A percentile compares a stretch with the other conserved stretches of the same genome.
phyloP scores from a whole-genome alignment of 176 grass and related monocot species.

The Hsuehochloa calcarea region DNA sequence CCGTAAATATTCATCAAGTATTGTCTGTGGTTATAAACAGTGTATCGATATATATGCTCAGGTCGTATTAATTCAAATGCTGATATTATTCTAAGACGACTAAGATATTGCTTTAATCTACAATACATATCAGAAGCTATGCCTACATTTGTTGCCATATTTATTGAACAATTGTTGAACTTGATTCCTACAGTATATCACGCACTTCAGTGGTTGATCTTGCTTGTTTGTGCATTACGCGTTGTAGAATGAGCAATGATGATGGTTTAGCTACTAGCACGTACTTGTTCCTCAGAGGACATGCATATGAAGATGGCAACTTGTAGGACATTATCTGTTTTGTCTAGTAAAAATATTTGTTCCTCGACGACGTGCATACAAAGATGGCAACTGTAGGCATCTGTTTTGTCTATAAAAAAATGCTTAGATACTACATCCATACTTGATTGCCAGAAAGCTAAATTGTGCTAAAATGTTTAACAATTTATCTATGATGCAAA shows the following conservation, averaged over 20 bases:
- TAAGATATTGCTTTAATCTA: neutral
- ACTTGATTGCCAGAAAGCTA: no score
- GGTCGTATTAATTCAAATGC: neutral
- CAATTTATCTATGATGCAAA: no score
- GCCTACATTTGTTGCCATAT: neutral
- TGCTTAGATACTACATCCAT: no score
- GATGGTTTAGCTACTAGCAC: neutral
- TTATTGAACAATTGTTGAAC: neutral
- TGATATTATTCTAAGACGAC: neutral
- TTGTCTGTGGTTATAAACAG: neutral
- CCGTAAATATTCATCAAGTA: neutral
- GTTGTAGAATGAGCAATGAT: neutral
- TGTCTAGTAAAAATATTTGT: neutral
- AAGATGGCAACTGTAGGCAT: no score
- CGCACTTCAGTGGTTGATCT: neutral
- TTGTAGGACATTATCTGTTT: no score
- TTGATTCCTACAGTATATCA: neutral
- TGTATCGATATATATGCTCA: neutral
- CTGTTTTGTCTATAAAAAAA: no score
- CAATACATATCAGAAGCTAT: neutral
- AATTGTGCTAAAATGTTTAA: no score
- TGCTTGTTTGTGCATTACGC: neutral
- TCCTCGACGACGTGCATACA: neutral
- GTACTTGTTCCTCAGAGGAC: neutral
- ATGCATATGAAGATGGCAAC: neutral